Evolutionary conservation across 306 rosid genomes (phyloP), one percentile per base, ranked within the genome.

Genomic region (Rubus parviflorus): DNA sequence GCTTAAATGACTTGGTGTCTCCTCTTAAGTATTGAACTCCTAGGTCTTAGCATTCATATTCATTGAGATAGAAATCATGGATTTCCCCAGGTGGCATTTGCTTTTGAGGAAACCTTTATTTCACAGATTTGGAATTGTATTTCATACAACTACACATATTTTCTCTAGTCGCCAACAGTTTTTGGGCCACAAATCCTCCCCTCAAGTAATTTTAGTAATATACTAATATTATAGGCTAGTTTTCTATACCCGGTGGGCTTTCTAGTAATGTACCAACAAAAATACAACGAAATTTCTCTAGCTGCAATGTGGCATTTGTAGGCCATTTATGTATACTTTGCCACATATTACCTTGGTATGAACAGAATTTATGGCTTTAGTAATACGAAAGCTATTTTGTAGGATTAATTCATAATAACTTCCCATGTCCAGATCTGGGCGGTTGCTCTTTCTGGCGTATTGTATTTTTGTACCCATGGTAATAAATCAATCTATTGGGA

Each of bases 231-330:
- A 3, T 48, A 48, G 16, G 53, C 53, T 3, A 45, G 48, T 45
- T 14, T 3, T 48, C 7, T 48, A 13, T 45, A 45, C 41, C 41
- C 14, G 54, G 52, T 42, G 72, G n/a, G 37, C 23, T 14, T 37
- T 22, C 20, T 37, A 38, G 12, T 72, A 51, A 37, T 37, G 19
- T 71, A 71, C 49, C n/a, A 37, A 53, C 38, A 53, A 72, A 63
- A 53, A 72, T 7, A 72, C 13, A 51, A 53, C 13, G 30, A 77
- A 56, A 49, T n/a, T 53, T 46, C 38, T 77, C 47, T 46, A 30
- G 75, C 52, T 77, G 75, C 35, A 19, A 13, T 77, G n/a, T 46
- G 57, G 60, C 45, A 42, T 60, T 46, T 46, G 19, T 49, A 61
- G 30, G 58, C 47, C 2, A n/a, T 13, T 42, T 68, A 46, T 16